Conservation (phyloP, 176 grass and related monocot species). For the Otatea glauca region DNA sequence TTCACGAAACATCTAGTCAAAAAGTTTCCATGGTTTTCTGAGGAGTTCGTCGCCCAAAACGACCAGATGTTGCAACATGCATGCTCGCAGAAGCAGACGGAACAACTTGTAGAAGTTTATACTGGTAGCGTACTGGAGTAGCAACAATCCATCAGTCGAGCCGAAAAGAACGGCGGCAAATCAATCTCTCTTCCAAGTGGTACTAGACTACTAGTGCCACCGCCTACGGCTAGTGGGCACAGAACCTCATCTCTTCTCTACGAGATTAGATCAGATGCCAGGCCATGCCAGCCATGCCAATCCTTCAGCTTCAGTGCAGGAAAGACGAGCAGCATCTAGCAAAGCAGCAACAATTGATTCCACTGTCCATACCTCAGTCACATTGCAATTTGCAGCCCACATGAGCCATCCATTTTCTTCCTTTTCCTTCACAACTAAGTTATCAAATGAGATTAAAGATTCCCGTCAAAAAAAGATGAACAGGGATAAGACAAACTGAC, state of each 20-base stretch:
- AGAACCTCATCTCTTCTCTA: neutral
- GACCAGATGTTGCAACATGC: neutral
- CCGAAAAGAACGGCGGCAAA: slow-evolving; percentile 18
- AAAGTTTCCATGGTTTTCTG: neutral
- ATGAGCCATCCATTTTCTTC: neutral
- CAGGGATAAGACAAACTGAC: too few relatives aligned
- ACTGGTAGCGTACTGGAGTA: neutral
- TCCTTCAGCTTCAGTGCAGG: neutral
- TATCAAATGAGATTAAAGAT: neutral
- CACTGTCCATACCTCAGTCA: neutral
- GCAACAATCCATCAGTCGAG: neutral
- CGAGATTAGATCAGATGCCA: neutral
- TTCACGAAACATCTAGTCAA: neutral
- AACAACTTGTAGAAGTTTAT: neutral
- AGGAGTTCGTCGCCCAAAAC: neutral
- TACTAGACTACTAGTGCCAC: neutral
- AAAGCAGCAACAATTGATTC: neutral
- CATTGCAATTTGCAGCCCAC: too few relatives aligned
- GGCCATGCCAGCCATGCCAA: neutral
- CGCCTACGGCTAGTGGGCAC: neutral
- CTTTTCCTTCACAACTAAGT: neutral
- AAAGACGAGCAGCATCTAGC: neutral
- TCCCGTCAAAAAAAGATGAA: neutral
- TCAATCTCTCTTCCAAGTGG: neutral
- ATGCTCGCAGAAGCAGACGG: neutral